These are phyloP conservation scores for Aureobasidium sp. DNA, from an alignment of 2,329 filamentous ascomycete genomes.

Conservation along the genomic window DNA sequence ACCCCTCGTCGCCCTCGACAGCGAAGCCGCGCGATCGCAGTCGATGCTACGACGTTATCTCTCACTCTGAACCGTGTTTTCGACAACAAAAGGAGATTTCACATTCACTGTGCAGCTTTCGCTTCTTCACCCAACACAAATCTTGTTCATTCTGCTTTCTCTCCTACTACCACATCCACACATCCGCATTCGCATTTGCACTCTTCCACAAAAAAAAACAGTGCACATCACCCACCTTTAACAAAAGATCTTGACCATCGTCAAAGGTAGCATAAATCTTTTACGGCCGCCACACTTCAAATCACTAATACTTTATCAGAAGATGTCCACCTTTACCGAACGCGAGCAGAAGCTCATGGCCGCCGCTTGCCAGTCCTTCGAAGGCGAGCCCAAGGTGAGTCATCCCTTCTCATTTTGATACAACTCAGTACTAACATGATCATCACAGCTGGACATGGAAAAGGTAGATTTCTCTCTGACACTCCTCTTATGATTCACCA, in stretches of 20 bases:
- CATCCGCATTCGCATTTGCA: background rate
- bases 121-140: background rate
- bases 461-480: constrained; percentile 13
- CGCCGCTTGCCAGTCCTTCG: constrained; percentile 25
- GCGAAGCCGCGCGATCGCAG: too few species aligned
- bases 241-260: background rate
- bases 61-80: background rate
- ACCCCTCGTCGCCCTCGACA: too few species aligned
- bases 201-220: background rate
- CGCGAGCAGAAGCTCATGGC: constrained; percentile 23
- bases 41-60: background rate
- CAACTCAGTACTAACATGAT: background rate
- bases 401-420: background rate
- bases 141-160: background rate
- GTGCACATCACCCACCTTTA: background rate
- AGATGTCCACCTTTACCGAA: constrained; percentile 20
- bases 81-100: background rate
- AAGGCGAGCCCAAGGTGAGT: constrained; percentile 24
- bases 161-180: background rate
- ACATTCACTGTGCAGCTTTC: background rate
- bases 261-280: background rate
- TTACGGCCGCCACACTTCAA: background rate
- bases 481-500: background rate
- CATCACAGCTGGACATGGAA: constrained; percentile 22
- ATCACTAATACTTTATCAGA: background rate